Conservation (phyloP, 1,284 basidiomycete species). For the Rhodotorula sp. region DNA sequence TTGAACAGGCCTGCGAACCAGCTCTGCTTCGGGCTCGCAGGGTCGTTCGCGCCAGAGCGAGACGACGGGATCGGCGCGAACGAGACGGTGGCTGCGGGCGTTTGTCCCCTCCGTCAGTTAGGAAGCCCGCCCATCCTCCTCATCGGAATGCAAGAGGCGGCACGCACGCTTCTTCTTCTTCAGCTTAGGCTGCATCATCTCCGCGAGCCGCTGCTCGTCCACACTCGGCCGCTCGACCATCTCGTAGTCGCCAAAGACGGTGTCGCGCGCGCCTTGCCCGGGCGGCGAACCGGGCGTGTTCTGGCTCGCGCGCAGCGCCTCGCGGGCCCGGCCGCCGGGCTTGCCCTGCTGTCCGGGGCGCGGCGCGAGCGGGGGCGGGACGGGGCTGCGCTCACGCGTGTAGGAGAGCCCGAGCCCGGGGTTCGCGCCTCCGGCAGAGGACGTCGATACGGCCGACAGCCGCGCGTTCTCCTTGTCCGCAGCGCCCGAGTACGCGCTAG, state of each 20-base stretch:
- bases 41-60: constrained; percentile 23
- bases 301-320: constrained; percentile 15
- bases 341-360: constrained; percentile 17
- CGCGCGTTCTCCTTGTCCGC: constrained; percentile 45
- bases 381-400: not conserved
- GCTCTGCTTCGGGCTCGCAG: constrained; percentile 59
- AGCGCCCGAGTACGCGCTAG: too few relatives aligned
- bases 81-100: constrained; percentile 28
- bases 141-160: not conserved
- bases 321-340: constrained; percentile 6
- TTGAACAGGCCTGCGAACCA: constrained; percentile 91
- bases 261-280: not conserved
- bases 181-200: constrained; percentile 18
- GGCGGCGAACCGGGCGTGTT: not conserved
- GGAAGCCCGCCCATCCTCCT: not conserved
- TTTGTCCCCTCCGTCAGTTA: too few relatives aligned
- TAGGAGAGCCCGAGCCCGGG: constrained; percentile 19
- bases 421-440: constrained; percentile 1
- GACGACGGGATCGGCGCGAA: constrained; percentile 34
- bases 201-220: constrained; percentile 28
- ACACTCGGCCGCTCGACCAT: constrained; percentile 34
- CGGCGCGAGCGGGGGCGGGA: constrained; percentile 24
- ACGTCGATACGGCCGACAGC: not conserved
- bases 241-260: constrained; percentile 26
- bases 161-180: constrained; percentile 42